Base-by-base conservation (phyloP, 2,329 filamentous ascomycete genomes). In the Peltaster fructicola region DNA sequence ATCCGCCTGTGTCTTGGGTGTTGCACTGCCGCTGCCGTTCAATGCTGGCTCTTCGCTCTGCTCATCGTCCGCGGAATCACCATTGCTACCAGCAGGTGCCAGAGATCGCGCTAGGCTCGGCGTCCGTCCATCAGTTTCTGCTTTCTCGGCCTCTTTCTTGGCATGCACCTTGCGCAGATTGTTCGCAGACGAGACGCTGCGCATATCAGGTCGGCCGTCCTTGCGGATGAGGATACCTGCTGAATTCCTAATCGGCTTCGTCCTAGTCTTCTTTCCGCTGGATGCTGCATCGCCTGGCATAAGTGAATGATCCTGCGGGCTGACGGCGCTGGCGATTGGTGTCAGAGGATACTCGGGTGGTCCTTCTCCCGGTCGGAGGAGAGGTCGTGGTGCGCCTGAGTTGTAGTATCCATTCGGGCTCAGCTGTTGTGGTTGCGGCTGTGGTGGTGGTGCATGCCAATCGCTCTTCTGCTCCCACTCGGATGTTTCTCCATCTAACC, bases 101-200 rank as follows among this genome's bases (percentile, higher is more conserved):
- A 24, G 17, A 12, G 25, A 30, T 6, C 38, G 29, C n/a, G 28
- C 33, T 8, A 31, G 34, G 9, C 34, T 35, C 3, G 36, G 37
- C 14, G 32, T 38, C 21, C 31, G 22, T 12, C 37, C 37, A 18
- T 44, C 43, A 30, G 38, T 36, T 30, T 43, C 44, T 10, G 38
- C 39, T 8, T 45, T 39, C 29, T 49, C 47, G 3, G 47, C 47
- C 26, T 61, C 57, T 27, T 59, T 61, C 29, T 56, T 52, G 13
- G 57, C 56, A 35, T 61, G 57, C 3, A 61, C 58, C 33, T 61
- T 61, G 18, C 58, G 50, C 8, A 62, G 38, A 30, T 62, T 62
- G 23, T 57, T 57, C n/a, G 58, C 57, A 8, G 54, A 59, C 32
- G 54, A 58, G n/a, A 61, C 56, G 15, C 53, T 57, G 7, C 59